Evolutionary conservation across 2,329 filamentous ascomycete genomes (phyloP), one percentile per base, ranked within the genome.

Genomic region (Talaromyces islandicus): DNA sequence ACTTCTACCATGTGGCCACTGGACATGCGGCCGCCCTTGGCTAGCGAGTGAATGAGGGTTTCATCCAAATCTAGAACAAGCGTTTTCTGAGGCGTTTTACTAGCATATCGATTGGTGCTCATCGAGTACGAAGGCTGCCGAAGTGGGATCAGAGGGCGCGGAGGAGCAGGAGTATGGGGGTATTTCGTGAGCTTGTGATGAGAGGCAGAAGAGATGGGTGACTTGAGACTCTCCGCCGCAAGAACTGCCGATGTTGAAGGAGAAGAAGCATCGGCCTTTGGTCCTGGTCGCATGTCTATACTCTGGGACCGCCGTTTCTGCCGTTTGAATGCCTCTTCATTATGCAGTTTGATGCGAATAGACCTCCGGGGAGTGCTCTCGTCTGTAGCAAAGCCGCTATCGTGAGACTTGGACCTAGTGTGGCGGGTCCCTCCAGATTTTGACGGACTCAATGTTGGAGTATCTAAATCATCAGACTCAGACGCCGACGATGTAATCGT

Each of bases 1-100:
- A 99, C 94, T 78, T 99, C 94, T 57, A 99, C 92, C 94, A 99
- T 99, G 77, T 99, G 94, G 19, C 94, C 94, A 21, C 91, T 93
- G 68, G 91, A 93, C 88, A 96, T 96, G 61, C 93, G 86, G 57
- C 93, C 92, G 30, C 94, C 94, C 73, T 97, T 97, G 62, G 93
- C 92, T 83, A 97, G 92, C 75, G 92, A 97, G 81, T 99, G 94
- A 66, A 99, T 99, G 66, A 99, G 79, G 0, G 94, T 99, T 77
- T 99, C 94, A 75, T 99, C 94, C 19, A 99, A 85, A 73, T 99
- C 94, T 57, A 99, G 82, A 64, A 99, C 92, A 62, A 99, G 78
- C 0, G 94, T 99, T 81, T 99, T 99, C 70, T 94, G 89, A 62
- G 88, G 86, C 52, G 85, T 79, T 55, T 67, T 70, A 38, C 38